These are phyloP conservation scores for Xylaria curta DNA, from an alignment of 495 filamentous ascomycete genomes.

Conservation along the genomic window DNA sequence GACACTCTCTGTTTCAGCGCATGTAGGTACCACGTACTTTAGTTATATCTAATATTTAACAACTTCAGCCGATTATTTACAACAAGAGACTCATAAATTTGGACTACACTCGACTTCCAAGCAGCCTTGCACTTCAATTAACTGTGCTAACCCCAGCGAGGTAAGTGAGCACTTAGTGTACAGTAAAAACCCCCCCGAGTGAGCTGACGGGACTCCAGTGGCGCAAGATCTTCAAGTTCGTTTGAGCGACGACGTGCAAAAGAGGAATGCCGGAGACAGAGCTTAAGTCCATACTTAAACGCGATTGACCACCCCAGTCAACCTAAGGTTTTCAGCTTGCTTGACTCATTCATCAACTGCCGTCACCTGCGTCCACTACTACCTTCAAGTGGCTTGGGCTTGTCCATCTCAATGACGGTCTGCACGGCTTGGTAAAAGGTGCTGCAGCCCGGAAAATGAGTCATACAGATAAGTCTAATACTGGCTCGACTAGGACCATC, in stretches of 20 bases:
- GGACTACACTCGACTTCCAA: neutral
- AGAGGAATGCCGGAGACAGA: constrained; percentile 6
- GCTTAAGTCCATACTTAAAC: neutral
- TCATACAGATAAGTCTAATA: neutral
- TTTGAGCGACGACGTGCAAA: neutral
- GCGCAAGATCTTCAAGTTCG: neutral
- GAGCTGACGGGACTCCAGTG: neutral
- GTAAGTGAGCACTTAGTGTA: neutral
- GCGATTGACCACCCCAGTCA: neutral
- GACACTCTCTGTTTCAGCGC: too few relatives aligned
- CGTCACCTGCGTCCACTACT: neutral
- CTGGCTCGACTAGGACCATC: too few relatives aligned
- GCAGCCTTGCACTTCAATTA: neutral
- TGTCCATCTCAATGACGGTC: neutral
- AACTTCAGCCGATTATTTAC: neutral
- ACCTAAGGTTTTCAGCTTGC: neutral
- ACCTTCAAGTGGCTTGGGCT: neutral
- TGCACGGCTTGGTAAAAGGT: too few relatives aligned
- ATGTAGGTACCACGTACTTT: too few relatives aligned
- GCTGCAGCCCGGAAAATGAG: neutral
- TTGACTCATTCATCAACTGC: neutral
- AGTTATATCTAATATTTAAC: too few relatives aligned
- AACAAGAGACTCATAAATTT: neutral
- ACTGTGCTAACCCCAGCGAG: neutral
- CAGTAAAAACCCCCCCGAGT: neutral